Evolutionary conservation across 2,329 filamentous ascomycete species (phyloP), one percentile per base, ranked within the genome.

Genomic region (Moelleriella libera): DNA sequence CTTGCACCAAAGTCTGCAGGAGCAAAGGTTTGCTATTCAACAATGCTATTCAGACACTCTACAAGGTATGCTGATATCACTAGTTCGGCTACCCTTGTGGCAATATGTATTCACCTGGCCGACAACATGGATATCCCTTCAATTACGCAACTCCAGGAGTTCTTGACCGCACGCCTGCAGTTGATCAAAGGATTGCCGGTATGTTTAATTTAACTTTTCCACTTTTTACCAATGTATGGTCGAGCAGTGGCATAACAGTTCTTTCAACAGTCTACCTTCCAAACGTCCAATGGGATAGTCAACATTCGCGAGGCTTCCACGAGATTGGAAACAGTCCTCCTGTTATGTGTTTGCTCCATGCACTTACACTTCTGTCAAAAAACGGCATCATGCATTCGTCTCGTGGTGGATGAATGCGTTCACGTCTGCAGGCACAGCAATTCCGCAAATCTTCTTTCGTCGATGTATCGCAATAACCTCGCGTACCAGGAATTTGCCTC

Each of bases 361-460:
- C 77, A 82, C 49, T 74, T 84, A 37, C 77, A 82, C 44, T 76
- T 72, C 6, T 84, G 81, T 55, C 79, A 80, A 53, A 64, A 79
- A 11, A 78, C 82, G 7, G 82, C 78, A 1, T 72, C 71, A 11
- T 80, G 76, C 54, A 76, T 83, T 47, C 71, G 71, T 4, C 62
- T 80, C 1, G 76, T 81, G 50, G 71, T 81, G n/a, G 74, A 82
- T 47, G 79, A 83, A 57, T 77, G 73, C 52, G 64, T 67, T n/a
- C 30, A 40, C 41, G 67, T 80, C 14, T 71, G 79, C 50, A 68
- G 68, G 9, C 66, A 68, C 28, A 66, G 69, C 30, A 70, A 74
- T 47, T 63, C 71, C 3, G 62, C 67, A 12, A 78, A 78, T 52
- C 64, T 69, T 3, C 66, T 72, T 8, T 63, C 70, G 14, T 69